Evolutionary conservation across 306 rosid genomes (phyloP), one percentile per base, ranked within the genome.

Genomic region (Phaseolus lunatus): DNA sequence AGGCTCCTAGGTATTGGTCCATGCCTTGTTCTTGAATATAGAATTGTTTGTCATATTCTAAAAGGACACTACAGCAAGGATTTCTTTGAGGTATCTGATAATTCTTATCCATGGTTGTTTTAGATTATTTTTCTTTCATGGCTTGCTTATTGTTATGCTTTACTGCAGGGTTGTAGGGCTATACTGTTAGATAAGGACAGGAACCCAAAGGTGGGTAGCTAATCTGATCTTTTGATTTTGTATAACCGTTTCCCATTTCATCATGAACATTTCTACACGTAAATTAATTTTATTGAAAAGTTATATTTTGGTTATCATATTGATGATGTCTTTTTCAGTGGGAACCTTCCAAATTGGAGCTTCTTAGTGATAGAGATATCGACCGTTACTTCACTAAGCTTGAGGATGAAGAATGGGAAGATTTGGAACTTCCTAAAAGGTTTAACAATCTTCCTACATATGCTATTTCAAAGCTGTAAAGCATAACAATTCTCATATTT

Each of bases 151-250:
- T 76, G 26, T 29, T 18, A 72, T 78, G 70, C 18, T 74, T 69
- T 64, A 31, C 50, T 87, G 85, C 89, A 95, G 99, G 97, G 99
- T 75, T 92, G 96, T 76, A 87, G 99, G 91, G 99, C 99, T 82
- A 75, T 95, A 83, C 76, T 95, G 73, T 59, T 89, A 77, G 99
- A 92, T 73, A 92, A 95, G 73, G 97, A 95, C 75, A 88, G 75
- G 86, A 95, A 92, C 66, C 99, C 99, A 3, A 92, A 92, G 98
- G 98, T 94, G 78, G 9, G 68, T 24, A 59, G 6, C 27, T 29
- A 22, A 1, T 31, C 35, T 4, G 6, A 31, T 31, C 59, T 58
- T n/a, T 31, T 0, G 45, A 50, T 73, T 72, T 44, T 71, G 18
- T 33, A 12, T 31, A 6, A 58, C 11, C 2, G 16, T 75, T 69